Evolutionary conservation across 129 eudicot species (phyloP).

Genomic region (Kitagawia praeruptora): DNA sequence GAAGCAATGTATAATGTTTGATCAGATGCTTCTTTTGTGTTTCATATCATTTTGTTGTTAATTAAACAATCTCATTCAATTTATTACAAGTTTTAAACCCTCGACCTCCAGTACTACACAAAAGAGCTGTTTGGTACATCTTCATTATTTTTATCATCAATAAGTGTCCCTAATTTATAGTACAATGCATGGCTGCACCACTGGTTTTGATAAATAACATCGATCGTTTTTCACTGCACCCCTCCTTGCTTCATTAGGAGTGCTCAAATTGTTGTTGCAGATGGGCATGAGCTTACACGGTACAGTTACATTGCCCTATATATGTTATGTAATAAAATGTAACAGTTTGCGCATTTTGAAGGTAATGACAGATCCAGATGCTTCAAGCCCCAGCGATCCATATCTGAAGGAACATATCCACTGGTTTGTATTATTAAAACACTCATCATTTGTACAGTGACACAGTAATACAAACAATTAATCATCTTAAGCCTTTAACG

Average conservation of each 20-base stretch:
- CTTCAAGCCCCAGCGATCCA: constrained; percentile 93
- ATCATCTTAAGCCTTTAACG: not conserved
- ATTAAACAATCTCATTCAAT: not conserved
- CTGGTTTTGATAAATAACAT: too few species aligned
- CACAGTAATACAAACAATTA: not conserved
- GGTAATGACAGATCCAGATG: constrained; percentile 94
- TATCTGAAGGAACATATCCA: constrained; percentile 77
- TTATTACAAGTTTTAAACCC: not conserved
- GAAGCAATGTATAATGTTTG: constrained; percentile 6
- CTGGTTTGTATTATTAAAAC: constrained; percentile 38
- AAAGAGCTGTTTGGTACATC: not conserved
- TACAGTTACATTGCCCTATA: too few species aligned
- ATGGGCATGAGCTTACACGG: too few species aligned
- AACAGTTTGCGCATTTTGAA: constrained; percentile 23
- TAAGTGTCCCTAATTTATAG: too few species aligned
- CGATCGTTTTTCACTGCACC: too few species aligned
- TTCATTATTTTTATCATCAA: too few species aligned
- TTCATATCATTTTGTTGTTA: not conserved
- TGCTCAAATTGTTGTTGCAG: too few species aligned
- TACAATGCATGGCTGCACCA: not conserved
- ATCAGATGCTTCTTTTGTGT: constrained; percentile 8
- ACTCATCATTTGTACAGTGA: not conserved
- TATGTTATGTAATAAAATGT: too few species aligned
- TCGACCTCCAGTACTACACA: not conserved
- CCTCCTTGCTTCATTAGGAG: too few species aligned